Evolutionary conservation across 352 stramenopile genomes (phyloP), one percentile per base, ranked within the genome.

Genomic region (Phytophthora pinifolia): DNA sequence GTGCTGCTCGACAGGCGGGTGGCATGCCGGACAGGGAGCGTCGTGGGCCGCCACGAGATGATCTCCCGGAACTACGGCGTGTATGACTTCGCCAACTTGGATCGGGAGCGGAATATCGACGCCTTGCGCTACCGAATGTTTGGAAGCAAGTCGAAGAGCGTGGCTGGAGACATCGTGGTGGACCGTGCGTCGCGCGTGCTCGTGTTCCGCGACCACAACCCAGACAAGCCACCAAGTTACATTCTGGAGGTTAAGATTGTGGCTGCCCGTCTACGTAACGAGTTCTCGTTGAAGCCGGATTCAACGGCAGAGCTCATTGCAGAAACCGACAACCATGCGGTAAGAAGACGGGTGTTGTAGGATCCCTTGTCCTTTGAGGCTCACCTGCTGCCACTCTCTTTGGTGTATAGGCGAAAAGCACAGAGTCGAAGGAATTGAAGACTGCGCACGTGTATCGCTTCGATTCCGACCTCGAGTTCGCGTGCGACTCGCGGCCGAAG

Each of bases 61-160:
- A 71, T 79, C 2, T 86, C 76, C 25, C 73, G 75, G 22, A 77
- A 75, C 1, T 86, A 79, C 18, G 75, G 83, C 9, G 64, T 95
- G 25, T 95, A 92, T 51, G 85, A 95, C 55, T 95, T 95, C 38
- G 83, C 83, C 9, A 88, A 93, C 48, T 42, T 95, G 39, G 85
- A 95, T 48, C 61, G 79, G 27, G 81, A 95, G 20, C 79, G 79
- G 46, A 79, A 81, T 27, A 78, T 87, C 14, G 79, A 89, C 15
- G 79, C 79, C 1, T 59, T 94, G 14, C 83, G 78, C 1, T 89
- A 86, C 20, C 76, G 76, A 50, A 59, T 93, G 20, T 83, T 88
- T 35, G 83, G 80, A 12, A 88, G 86, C 42, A 76, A 87, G 46
- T 58, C 86, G 6, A 74, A 74, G 38, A 77, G 55, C 20, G 79